Conservation (phyloP, 495 filamentous ascomycete species). For the Letharia lupina region DNA sequence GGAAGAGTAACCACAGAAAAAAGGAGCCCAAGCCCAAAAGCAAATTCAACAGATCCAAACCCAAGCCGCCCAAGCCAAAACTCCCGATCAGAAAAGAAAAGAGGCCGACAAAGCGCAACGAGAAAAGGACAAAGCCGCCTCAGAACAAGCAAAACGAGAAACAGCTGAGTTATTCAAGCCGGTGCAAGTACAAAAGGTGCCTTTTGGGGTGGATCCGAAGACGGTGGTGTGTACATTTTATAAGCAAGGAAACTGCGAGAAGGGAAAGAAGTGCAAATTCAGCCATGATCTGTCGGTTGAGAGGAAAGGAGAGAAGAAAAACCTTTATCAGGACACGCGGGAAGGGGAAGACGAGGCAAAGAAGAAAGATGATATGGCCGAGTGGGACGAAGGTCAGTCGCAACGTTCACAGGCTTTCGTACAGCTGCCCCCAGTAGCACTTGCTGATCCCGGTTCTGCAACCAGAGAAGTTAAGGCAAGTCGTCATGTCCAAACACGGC, state of each 20-base stretch:
- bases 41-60: constrained; percentile 73
- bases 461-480: constrained; percentile 72
- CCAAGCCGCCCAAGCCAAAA: constrained; percentile 61
- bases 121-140: constrained; percentile 81
- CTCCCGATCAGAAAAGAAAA: constrained; percentile 76
- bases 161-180: constrained; percentile 85
- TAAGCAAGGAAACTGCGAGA: constrained; percentile 96
- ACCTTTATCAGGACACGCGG: constrained; percentile 81
- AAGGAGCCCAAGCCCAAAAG: constrained; percentile 81
- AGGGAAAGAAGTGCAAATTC: constrained; percentile 97
- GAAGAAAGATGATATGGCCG: constrained; percentile 85
- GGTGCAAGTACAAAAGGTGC: constrained; percentile 89
- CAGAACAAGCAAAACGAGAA: constrained; percentile 70
- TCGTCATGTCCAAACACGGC: constrained; percentile 90
- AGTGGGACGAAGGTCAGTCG: constrained; percentile 70
- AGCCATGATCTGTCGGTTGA: constrained; percentile 84
- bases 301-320: constrained; percentile 85
- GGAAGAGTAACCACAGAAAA: constrained; percentile 51
- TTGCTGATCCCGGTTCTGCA: not conserved
- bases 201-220: constrained; percentile 97
- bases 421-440: not conserved
- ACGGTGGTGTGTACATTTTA: constrained; percentile 93
- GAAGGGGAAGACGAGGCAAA: constrained; percentile 59
- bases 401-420: not conserved
- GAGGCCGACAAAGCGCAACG: constrained; percentile 79